Base-by-base conservation (phyloP, 306 rosid genomes). In the Corylus americana region DNA sequence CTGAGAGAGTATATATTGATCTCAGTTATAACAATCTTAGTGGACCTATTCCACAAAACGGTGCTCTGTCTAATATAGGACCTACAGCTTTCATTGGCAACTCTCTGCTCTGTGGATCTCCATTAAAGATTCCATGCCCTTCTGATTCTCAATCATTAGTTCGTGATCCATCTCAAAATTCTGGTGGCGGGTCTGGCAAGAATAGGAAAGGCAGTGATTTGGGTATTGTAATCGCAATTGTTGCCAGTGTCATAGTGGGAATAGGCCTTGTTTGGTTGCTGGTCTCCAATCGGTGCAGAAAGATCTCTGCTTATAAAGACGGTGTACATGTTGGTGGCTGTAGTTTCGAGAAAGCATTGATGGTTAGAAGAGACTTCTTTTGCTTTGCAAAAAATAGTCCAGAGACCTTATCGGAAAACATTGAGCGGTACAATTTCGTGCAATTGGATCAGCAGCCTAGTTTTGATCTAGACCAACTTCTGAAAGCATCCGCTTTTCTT, bases 31-130 rank as follows among this genome's bases (percentile, higher is more conserved):
- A 86, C 81, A 84, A 89, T 80, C 68, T 89, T 49, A 86, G 88
- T 48, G 92, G 92, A 67, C 72, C 85, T 4, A 89, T 89, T 58
- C 90, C 92, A 8, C 92, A 86, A 70, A 84, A 67, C 67, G 87
- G 90, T 70, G 84, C 85, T 77, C 81, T 89, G 12, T 79, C 80
- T 79, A 89, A 78, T 64, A 73, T 87, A 80, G 92, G 92, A 16
- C 92, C 92, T 37, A 89, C 92, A 61, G 92, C 92, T 66, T 89
- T 89, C 35, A 75, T 84, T 55, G 90, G 90, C 25, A 89, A 89
- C 61, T 87, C 87, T 55, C 73, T 76, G 17, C 90, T 89, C n/a
- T 89, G 92, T 63, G 92, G 90, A 50, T 81, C 87, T 1, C 92
- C 92, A 4, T 78, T 86, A 83, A 86, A 89, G 87, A 82, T 77